Evolutionary conservation across 2,329 filamentous ascomycete species (phyloP).

Genomic region (Dryadomyces quercivorus): DNA sequence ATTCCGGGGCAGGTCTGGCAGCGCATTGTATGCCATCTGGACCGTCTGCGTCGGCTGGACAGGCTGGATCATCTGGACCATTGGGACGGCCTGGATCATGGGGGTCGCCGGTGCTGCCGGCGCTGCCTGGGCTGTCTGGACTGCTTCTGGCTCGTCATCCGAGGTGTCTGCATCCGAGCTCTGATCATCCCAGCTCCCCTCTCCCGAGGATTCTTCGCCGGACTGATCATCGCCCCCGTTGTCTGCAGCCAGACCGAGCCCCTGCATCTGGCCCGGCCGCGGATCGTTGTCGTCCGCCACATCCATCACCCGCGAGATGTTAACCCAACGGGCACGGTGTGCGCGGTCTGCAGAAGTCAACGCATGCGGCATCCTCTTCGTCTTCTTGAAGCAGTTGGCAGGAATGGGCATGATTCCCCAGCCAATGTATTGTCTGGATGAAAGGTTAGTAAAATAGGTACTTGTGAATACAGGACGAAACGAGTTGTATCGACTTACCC

Average conservation of each 20-base stretch:
- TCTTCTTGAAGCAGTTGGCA: neutral
- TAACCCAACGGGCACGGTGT: neutral
- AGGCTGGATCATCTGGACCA: too few relatives aligned
- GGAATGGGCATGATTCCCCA: slow-evolving; percentile 2
- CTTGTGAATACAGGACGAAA: too few relatives aligned
- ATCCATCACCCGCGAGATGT: neutral
- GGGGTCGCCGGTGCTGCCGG: neutral
- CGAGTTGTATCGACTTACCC: neutral
- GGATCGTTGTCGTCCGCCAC: neutral
- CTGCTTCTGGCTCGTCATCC: neutral
- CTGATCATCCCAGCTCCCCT: neutral
- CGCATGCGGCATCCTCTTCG: neutral
- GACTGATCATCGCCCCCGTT: neutral
- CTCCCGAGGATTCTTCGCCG: neutral
- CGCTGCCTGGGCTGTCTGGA: neutral
- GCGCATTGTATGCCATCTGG: neutral
- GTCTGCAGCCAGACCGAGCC: neutral
- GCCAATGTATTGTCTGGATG: neutral
- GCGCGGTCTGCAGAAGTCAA: neutral
- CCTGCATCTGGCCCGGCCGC: neutral
- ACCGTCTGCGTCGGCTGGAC: too few relatives aligned
- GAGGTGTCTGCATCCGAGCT: neutral
- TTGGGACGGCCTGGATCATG: too few relatives aligned
- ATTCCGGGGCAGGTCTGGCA: neutral
- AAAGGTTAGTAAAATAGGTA: neutral